Evolutionary conservation across 139 green algal genomes (phyloP).

Genomic region (Haematococcus lacustris): DNA sequence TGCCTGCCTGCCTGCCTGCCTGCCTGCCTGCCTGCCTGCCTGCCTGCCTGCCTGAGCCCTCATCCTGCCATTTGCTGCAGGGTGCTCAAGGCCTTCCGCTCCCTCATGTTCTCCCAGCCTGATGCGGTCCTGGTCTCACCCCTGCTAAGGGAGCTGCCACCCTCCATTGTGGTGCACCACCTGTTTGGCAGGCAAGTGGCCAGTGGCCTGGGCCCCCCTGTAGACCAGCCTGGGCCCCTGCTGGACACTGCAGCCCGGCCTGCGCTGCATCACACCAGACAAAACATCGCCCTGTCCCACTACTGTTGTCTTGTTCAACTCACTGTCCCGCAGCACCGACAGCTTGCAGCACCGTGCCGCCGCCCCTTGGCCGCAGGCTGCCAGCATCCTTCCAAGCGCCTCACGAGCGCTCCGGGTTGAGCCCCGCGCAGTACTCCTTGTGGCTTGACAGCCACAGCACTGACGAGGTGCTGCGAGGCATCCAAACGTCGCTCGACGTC

Average conservation of each 20-base stretch:
- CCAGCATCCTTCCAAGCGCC: slow-evolving; percentile 64
- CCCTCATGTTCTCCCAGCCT: slow-evolving; percentile 16
- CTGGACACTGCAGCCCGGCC: not conserved
- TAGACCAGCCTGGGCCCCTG: not conserved
- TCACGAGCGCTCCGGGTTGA: slow-evolving; percentile 60
- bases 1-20: too few relatives aligned
- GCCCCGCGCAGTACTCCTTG: slow-evolving; percentile 76
- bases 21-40: too few relatives aligned
- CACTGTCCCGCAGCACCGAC: not conserved
- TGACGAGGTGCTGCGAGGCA: slow-evolving; percentile 9
- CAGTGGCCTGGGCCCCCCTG: not conserved
- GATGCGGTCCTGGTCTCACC: slow-evolving; percentile 17
- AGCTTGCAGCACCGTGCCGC: not conserved
- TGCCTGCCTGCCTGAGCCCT: too few relatives aligned
- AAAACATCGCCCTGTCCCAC: not conserved
- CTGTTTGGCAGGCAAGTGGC: slow-evolving; percentile 62
- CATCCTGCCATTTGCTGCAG: too few relatives aligned
- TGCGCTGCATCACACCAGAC: not conserved
- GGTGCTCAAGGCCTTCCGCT: slow-evolving; percentile 49
- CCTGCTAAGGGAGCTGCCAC: slow-evolving; percentile 63
- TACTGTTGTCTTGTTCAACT: not conserved
- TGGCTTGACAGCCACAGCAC: slow-evolving; percentile 85
- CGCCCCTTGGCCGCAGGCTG: slow-evolving; percentile 65
- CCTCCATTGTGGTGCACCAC: slow-evolving; percentile 71
- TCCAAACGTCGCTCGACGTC: slow-evolving; percentile 1